These are phyloP conservation scores for Gossypioides kirkii DNA, from an alignment of 345 rosid species.

Conservation along the genomic window DNA sequence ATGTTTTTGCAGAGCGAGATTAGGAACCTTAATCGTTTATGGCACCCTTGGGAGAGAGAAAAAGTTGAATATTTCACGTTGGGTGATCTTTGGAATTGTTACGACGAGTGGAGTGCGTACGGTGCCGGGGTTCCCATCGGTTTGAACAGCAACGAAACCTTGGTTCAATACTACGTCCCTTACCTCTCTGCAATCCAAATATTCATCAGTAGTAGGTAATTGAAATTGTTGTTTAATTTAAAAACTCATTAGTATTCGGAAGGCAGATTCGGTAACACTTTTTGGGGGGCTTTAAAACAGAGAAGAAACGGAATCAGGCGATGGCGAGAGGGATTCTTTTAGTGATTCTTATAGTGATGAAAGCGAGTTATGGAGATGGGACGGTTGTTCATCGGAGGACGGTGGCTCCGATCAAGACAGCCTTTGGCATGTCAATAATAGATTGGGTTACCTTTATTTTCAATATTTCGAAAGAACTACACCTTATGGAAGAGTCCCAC, in stretches of 20 bases:
- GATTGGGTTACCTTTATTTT: constrained; percentile 69
- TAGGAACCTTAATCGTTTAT: constrained; percentile 71
- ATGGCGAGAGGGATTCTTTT: constrained; percentile 71
- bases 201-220: constrained; percentile 74
- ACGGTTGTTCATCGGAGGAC: constrained; percentile 84
- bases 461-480: constrained; percentile 87
- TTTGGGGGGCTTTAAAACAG: constrained; percentile 22
- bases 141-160: constrained; percentile 58
- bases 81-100: constrained; percentile 78
- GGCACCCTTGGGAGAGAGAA: constrained; percentile 96
- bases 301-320: constrained; percentile 74
- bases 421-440: constrained; percentile 56
- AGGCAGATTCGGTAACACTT: no score
- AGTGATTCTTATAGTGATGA: constrained; percentile 90
- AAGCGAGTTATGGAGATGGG: constrained; percentile 73
- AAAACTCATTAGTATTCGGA: no score
- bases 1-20: constrained; percentile 57
- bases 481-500: constrained; percentile 92
- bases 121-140: constrained; percentile 93
- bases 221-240: not conserved
- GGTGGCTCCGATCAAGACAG: constrained; percentile 74
- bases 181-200: constrained; percentile 94
- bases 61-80: constrained; percentile 75
- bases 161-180: constrained; percentile 94
- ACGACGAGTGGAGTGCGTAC: constrained; percentile 98